Percentiles rank a stretch among this genome's conserved stretches.
These are phyloP conservation scores for Xylona heveae DNA, from an alignment of 495 filamentous ascomycete genomes.

Conservation along the genomic window DNA sequence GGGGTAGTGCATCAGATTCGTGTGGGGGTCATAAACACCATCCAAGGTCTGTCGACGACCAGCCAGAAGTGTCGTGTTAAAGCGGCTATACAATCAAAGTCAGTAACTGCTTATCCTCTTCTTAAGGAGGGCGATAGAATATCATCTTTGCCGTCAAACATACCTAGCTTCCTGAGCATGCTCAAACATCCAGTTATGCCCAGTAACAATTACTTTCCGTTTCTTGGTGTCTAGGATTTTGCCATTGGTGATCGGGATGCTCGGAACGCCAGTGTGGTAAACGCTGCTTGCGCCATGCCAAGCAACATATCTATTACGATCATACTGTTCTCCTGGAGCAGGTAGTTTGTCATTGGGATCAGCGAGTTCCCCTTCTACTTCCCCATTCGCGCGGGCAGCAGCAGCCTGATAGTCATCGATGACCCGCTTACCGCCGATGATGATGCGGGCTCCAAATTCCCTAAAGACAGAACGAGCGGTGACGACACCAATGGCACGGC, in stretches of 20 bases:
- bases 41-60: conserved; percentile 42
- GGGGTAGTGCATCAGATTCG: conserved; percentile 74
- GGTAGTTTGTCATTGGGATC: conserved; percentile 68
- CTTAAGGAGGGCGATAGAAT: background rate
- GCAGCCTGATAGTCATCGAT: conserved; percentile 77
- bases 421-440: conserved; percentile 73
- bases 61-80: conserved; percentile 47
- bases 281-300: conserved; percentile 95
- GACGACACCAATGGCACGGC: conserved; percentile 89
- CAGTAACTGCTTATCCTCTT: background rate
- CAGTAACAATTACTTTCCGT: conserved; percentile 69
- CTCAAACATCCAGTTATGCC: conserved; percentile 93
- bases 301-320: conserved; percentile 90
- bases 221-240: conserved; percentile 57
- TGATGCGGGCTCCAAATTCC: conserved; percentile 84
- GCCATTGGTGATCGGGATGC: conserved; percentile 52
- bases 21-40: conserved; percentile 83
- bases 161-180: conserved; percentile 81
- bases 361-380: conserved; percentile 74
- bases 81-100: conserved; percentile 33
- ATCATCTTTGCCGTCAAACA: conserved; percentile 9
- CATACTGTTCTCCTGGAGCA: conserved; percentile 52
- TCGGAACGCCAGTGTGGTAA: conserved; percentile 66
- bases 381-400: conserved; percentile 54
- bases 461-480: conserved; percentile 92